These are phyloP conservation scores for Eucalyptus virginea DNA, from an alignment of 345 rosid genomes.

Conservation along the genomic window DNA sequence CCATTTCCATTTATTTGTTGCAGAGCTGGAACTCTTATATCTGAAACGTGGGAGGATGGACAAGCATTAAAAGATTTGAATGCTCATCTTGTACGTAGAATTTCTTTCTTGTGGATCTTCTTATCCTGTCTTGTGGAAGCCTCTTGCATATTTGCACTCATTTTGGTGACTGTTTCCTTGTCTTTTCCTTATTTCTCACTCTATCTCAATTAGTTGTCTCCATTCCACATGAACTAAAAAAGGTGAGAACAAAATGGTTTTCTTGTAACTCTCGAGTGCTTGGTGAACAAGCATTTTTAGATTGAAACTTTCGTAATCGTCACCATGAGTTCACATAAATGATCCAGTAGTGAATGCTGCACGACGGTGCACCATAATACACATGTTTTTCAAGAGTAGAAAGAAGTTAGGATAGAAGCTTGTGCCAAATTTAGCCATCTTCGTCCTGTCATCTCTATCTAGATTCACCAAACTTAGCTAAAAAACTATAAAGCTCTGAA, in stretches of 20 bases:
- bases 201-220: not conserved
- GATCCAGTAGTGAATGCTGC: not conserved
- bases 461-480: not conserved
- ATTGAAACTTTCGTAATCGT: not conserved
- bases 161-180: not conserved
- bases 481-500: not conserved
- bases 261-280: not conserved
- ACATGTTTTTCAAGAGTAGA: not conserved
- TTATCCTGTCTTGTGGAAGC: not conserved
- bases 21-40: conserved; percentile 96
- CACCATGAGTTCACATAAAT: not conserved
- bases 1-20: conserved; percentile 7
- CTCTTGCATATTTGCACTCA: not conserved
- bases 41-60: conserved; percentile 99
- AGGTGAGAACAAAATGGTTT: not conserved
- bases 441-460: not conserved
- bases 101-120: not conserved
- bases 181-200: not conserved
- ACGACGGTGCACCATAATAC: not conserved
- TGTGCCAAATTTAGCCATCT: not conserved
- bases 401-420: not conserved
- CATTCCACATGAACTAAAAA: not conserved
- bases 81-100: conserved; percentile 69
- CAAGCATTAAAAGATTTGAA: conserved; percentile 92
- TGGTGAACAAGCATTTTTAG: not conserved